phyloP scores from a whole-genome alignment of 177 flowering plant genomes.

The Vitis hybrid region DNA sequence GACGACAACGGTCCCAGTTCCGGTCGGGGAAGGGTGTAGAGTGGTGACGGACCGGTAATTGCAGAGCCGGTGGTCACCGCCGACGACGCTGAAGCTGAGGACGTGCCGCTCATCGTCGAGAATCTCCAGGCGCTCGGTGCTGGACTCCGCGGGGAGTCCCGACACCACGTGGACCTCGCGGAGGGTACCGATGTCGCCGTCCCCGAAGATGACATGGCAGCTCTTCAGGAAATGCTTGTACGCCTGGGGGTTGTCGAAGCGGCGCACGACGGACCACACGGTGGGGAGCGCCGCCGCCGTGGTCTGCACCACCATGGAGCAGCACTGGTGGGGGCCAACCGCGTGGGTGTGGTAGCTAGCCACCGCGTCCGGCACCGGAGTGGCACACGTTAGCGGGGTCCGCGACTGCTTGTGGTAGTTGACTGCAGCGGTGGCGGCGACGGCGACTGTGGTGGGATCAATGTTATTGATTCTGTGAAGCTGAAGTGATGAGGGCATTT shows the following conservation, averaged over 20 bases:
- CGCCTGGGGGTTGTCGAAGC: conserved; percentile 81
- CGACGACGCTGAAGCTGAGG: conserved; percentile 75
- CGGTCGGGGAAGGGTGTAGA: conserved; percentile 43
- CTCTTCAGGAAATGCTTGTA: conserved; percentile 85
- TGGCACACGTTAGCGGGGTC: conserved; percentile 6
- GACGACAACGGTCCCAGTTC: conserved; percentile 45
- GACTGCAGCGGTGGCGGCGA: conserved; percentile 11
- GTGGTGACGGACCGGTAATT: conserved; percentile 61
- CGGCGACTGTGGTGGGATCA: conserved; percentile 9
- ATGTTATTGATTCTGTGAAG: conserved; percentile 30
- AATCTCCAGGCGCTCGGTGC: conserved; percentile 82
- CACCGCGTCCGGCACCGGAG: conserved; percentile 36
- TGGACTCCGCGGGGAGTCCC: conserved; percentile 72
- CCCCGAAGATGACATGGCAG: conserved; percentile 70
- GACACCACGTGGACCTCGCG: conserved; percentile 76
- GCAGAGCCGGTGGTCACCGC: conserved; percentile 75
- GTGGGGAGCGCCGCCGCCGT: conserved; percentile 59
- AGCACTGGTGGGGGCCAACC: conserved; percentile 69
- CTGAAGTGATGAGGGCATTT: conserved; percentile 55
- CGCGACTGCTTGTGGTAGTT: conserved; percentile 18
- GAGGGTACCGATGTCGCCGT: conserved; percentile 65
- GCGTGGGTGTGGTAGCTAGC: conserved; percentile 50
- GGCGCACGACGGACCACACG: conserved; percentile 83
- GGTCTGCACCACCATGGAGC: conserved; percentile 60
- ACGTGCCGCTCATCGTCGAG: conserved; percentile 82